Base-by-base conservation (phyloP, 2,329 filamentous ascomycete genomes). In the Shiraia bambusicola region DNA sequence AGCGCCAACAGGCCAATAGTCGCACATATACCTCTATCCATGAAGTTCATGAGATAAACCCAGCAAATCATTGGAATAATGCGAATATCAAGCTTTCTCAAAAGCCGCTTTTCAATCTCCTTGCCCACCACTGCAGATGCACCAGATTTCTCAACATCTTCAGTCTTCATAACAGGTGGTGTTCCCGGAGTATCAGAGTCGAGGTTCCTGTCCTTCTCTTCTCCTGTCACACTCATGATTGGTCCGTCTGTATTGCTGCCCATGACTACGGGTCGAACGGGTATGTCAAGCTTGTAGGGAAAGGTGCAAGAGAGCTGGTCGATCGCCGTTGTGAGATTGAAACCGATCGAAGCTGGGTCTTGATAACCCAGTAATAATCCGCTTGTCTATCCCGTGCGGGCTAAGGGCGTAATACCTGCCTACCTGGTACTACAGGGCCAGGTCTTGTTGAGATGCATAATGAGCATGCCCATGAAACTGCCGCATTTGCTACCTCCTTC, bases 41-140 rank as follows among this genome's bases (percentile, higher is more conserved):
- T 55, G 34, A 59, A 60, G 12, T 56, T 59, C 50, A 59, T 58
- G 14, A 82, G 54, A 47, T 80, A 82, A 4, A 80, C 70, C 33
- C 79, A 59, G 72, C 78, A 79, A 43, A 81, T 76, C 40, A 80
- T 72, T 0, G 76, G 76, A 4, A 73, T 70, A 36, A 79, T 72
- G 3, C 68, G 69, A 3, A 72, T 31, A 40, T 79, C 76, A 9
- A 79, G 61, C 44, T 78, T 78, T 14, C 65, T 56, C 4, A 79
- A 67, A 2, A 79, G 60, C 39, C 67, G 72, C 35, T 57, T 63
- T 53, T 78, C 76, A 38, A 72, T 72, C 14, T 55, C 65, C 1
- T 69, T 66, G 45, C 78, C 75, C 13, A 78, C 40, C 2, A 39
- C 37, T 7, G 33, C 26, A 11, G 39, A 34, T 2, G 33, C 28